Evolutionary conservation across 345 rosid genomes (phyloP).

Genomic region (Bretschneidera sinensis): DNA sequence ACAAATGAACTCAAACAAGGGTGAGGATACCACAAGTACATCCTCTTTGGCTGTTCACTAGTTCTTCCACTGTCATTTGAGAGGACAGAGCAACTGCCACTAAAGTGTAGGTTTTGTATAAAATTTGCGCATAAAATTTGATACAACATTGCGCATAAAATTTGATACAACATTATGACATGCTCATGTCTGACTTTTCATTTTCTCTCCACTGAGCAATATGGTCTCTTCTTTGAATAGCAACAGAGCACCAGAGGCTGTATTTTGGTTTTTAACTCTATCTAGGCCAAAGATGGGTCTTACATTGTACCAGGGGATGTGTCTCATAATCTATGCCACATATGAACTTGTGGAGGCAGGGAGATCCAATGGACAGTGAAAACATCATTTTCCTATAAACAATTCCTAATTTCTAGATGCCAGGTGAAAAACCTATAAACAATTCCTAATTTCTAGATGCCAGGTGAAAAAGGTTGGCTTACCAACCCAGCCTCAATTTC

Average conservation of each 20-base stretch:
- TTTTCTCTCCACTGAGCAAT: background rate
- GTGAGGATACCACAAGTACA: background rate
- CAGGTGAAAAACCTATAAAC: background rate
- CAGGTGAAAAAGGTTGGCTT: constrained; percentile 9
- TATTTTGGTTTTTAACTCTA: background rate
- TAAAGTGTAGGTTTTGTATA: background rate
- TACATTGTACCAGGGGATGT: background rate
- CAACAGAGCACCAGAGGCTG: background rate
- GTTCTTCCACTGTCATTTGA: background rate
- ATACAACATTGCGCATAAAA: background rate
- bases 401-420: background rate
- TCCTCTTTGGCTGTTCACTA: background rate
- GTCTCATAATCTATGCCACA: background rate
- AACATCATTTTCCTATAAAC: background rate
- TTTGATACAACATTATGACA: background rate
- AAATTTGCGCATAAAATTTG: background rate
- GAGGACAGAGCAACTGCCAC: background rate
- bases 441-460: background rate
- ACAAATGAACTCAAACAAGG: background rate
- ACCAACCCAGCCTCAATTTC: constrained; percentile 39
- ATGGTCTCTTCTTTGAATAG: background rate
- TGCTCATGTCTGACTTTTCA: background rate
- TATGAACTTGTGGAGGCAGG: background rate
- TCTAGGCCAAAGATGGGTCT: constrained; percentile 1
- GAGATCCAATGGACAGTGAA: constrained; percentile 6